phyloP scores from a whole-genome alignment of 805 yeast genomes.

The Jamesozyma piceae region DNA sequence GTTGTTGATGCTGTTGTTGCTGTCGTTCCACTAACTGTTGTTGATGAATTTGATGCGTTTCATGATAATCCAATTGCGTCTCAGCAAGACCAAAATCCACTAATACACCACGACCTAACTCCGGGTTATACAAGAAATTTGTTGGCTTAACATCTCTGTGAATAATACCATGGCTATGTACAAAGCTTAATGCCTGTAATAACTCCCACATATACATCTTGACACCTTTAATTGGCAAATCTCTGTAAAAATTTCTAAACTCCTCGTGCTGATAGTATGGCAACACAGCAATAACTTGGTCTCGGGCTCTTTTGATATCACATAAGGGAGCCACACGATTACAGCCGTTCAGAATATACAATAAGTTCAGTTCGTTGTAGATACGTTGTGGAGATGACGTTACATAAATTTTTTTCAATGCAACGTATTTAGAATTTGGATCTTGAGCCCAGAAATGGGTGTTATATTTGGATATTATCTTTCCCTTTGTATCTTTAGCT shows the following conservation, averaged over 20 bases:
- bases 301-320: conserved; percentile 79
- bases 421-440: conserved; percentile 50
- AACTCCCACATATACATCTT: conserved; percentile 72
- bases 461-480: conserved; percentile 18
- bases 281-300: conserved; percentile 85
- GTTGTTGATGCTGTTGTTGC: background rate
- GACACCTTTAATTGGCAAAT: conserved; percentile 69
- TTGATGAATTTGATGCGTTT: background rate
- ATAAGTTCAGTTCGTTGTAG: conserved; percentile 71
- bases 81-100: conserved; percentile 94
- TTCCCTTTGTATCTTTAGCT: conserved; percentile 38
- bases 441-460: conserved; percentile 31
- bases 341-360: conserved; percentile 60
- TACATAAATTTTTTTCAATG: conserved; percentile 86
- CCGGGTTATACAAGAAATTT: conserved; percentile 56
- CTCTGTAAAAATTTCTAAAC: conserved; percentile 77
- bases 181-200: conserved; percentile 55
- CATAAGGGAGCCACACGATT: conserved; percentile 77
- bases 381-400: conserved; percentile 92
- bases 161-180: conserved; percentile 64
- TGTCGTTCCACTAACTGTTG: too few relatives aligned
- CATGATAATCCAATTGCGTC: conserved; percentile 29
- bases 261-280: conserved; percentile 90
- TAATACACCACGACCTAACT: conserved; percentile 68
- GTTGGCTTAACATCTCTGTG: too few relatives aligned